Base-by-base conservation (phyloP, 129 eudicot species). In the Centaurea solstitialis region DNA sequence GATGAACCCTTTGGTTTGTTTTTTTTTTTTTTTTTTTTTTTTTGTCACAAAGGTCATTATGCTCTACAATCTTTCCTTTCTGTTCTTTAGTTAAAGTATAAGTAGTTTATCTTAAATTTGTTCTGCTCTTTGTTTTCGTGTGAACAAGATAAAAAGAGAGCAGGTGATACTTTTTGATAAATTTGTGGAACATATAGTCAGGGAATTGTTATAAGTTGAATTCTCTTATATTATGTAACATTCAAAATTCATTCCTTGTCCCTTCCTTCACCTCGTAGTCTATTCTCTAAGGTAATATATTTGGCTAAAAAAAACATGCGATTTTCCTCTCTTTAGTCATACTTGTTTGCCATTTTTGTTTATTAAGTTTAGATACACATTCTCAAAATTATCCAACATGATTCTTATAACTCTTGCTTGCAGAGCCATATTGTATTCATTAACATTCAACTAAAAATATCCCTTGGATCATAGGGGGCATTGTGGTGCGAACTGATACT, bases 81-180 rank as follows among this genome's bases (percentile, higher is more conserved):
- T 77, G 69, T 61, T 77, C 41, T 76, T 76, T 76, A 78, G 76
- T 82, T 26, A 15, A 82, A 76, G 66, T 77, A 76, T 77, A 82
- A 70, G 53, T 77, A 83, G 82, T 77, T 33, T 30, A 64, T 77
- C 70, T 82, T 70, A 66, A 37, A 50, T 76, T 76, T 82, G 72
- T 39, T 76, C 38, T 26, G 86, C 86, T 77, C 82, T 82, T 78
- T 82, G 72, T 76, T 76, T 67, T 30, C 67, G n/a, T 72, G 45
- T 77, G 81, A 77, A 82, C 86, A 82, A 82, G 78, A 76, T 76
- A 39, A 38, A 69, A 70, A 76, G 82, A 83, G 86, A 83, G 86
- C 82, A 33, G n/a, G 18, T 82, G 80, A 81, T 47, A 70, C 75
- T 81, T 33, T 77, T 71, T 71, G 69, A 83, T 77, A 77, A 83